Percentiles rank a stretch among this genome's conserved stretches.
Conservation (phyloP, 805 yeast species). For the Phaffomyces thermotolerans region DNA sequence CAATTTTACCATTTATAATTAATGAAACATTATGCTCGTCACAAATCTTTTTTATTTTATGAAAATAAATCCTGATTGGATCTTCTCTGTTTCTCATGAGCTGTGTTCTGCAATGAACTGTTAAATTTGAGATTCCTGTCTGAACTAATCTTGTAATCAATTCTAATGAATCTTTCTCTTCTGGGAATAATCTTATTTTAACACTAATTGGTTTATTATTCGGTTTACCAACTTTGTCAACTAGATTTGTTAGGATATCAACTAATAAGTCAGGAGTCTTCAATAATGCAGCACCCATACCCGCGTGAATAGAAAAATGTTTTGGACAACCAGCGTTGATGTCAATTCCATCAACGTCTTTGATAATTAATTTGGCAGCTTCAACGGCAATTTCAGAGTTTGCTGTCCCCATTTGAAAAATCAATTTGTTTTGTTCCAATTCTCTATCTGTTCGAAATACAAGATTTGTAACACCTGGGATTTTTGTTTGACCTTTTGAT, state of each 20-base stretch:
- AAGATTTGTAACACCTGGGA: constrained; percentile 43
- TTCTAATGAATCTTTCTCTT: constrained; percentile 49
- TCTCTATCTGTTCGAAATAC: constrained; percentile 69
- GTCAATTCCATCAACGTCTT: constrained; percentile 89
- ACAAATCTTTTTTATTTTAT: constrained; percentile 55
- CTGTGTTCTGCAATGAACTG: constrained; percentile 87
- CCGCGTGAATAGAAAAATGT: constrained; percentile 88
- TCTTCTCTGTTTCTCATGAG: constrained; percentile 82
- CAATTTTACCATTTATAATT: constrained; percentile 75
- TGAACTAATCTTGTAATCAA: constrained; percentile 50
- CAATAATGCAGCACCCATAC: constrained; percentile 95
- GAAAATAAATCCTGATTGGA: constrained; percentile 67
- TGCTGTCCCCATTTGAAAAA: constrained; percentile 89
- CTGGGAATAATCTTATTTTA: constrained; percentile 74
- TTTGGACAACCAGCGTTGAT: constrained; percentile 97
- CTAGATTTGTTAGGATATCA: constrained; percentile 59
- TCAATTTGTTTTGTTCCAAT: constrained; percentile 55
- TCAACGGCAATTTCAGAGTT: constrained; percentile 77
- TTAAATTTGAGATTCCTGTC: constrained; percentile 82
- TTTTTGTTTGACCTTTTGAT: constrained; percentile 33
- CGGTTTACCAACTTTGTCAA: constrained; percentile 74
- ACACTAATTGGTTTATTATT: constrained; percentile 77
- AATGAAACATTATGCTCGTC: constrained; percentile 57
- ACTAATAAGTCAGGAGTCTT: constrained; percentile 74
- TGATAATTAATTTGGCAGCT: constrained; percentile 75